Percentiles rank a stretch among this genome's conserved stretches.
Evolutionary conservation across 2,329 filamentous ascomycete genomes (phyloP).

Genomic region (Colletotrichum tabaci): DNA sequence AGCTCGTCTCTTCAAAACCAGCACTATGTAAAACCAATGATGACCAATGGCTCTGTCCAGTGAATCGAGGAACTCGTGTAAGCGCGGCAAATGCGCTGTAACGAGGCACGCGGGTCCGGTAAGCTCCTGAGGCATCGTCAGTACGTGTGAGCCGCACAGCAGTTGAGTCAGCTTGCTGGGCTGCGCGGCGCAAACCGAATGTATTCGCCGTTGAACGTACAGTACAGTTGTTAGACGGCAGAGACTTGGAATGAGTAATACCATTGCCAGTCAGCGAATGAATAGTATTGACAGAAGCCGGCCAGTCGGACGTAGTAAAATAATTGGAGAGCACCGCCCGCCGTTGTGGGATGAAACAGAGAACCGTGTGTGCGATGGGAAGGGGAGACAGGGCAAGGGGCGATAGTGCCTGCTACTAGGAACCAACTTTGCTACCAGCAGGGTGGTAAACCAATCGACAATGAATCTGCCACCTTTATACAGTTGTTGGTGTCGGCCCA

Average conservation of each 20-base stretch:
- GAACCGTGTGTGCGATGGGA: not conserved
- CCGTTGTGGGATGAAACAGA: not conserved
- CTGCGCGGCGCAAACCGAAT: not conserved
- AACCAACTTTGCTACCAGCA: slow-evolving; percentile 24
- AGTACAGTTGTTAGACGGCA: not conserved
- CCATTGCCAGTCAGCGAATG: not conserved
- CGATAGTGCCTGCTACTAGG: slow-evolving; percentile 18
- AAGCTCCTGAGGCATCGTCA: not conserved
- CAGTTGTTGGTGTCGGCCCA: slow-evolving; percentile 12
- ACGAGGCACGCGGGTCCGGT: not conserved
- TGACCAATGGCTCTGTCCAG: not conserved
- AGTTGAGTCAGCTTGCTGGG: slow-evolving; percentile 4
- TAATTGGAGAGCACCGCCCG: not conserved
- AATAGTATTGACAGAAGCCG: not conserved
- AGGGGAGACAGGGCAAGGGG: not conserved
- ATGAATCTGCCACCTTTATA: slow-evolving; percentile 8
- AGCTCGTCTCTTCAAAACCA: not conserved
- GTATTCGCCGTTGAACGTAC: not conserved
- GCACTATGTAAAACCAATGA: not conserved
- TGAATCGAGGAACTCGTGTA: not conserved
- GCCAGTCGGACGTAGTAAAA: not conserved
- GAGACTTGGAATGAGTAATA: not conserved
- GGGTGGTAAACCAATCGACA: slow-evolving; percentile 24
- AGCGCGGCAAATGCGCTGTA: slow-evolving; percentile 11
- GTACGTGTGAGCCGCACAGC: slow-evolving; percentile 1